Evolutionary conservation across 164 flowering plant species (phyloP).

Genomic region (Malania oleifera): DNA sequence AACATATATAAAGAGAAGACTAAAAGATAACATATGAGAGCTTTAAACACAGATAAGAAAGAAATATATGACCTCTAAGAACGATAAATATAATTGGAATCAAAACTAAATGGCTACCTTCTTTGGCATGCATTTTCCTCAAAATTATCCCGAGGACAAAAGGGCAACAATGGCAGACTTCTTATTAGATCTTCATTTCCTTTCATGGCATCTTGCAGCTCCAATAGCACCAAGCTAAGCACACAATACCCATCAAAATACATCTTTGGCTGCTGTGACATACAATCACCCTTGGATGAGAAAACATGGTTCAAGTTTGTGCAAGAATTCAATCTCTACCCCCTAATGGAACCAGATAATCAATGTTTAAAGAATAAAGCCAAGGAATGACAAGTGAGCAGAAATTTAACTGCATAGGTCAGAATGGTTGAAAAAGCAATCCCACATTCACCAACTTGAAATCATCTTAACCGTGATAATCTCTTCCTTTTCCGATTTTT

Average conservation of each 20-base stretch:
- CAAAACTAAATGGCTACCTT: neutral
- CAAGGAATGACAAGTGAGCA: neutral
- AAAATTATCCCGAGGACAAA: neutral
- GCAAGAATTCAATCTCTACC: neutral
- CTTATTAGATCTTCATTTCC: neutral
- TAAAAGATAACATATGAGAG: too few relatives aligned
- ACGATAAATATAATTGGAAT: too few relatives aligned
- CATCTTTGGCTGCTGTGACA: neutral
- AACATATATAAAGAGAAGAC: too few relatives aligned
- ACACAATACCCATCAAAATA: too few relatives aligned
- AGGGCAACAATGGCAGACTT: neutral
- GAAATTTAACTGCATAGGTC: neutral
- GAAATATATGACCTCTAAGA: too few relatives aligned
- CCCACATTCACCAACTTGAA: neutral
- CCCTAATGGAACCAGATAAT: too few relatives aligned
- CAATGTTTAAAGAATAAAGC: too few relatives aligned
- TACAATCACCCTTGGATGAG: neutral
- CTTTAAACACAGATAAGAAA: too few relatives aligned
- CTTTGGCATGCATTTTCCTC: neutral
- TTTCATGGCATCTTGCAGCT: neutral
- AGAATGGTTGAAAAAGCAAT: neutral
- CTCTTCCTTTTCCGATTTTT: conserved; percentile 62
- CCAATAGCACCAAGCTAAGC: neutral
- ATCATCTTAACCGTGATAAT: conserved; percentile 39
- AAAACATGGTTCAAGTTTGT: neutral